phyloP scores from a whole-genome alignment of 2,329 filamentous ascomycete species.

The Exophiala sideris region DNA sequence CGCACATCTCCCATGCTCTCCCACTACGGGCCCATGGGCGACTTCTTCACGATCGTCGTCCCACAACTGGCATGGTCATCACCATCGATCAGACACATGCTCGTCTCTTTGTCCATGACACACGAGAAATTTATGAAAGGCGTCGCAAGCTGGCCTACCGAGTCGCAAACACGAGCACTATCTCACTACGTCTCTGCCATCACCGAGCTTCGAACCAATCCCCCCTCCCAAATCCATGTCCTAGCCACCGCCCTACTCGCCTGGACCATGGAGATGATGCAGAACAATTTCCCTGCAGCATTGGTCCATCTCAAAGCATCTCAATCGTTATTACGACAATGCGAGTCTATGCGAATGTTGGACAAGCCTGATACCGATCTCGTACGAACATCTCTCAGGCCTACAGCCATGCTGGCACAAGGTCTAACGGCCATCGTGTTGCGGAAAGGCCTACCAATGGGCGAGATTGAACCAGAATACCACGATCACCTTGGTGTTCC shows the following conservation, averaged over 20 bases:
- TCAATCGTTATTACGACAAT: neutral
- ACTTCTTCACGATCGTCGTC: conserved; percentile 7
- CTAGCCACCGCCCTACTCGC: conserved; percentile 7
- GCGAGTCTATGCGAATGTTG: neutral
- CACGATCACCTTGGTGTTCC: neutral
- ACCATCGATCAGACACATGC: conserved; percentile 5
- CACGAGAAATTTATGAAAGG: conserved; percentile 3
- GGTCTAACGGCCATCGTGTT: conserved; percentile 4
- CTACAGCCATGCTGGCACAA: neutral
- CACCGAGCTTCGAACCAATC: conserved; percentile 1
- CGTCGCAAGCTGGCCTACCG: neutral
- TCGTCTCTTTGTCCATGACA: conserved; percentile 9
- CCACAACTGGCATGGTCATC: conserved; percentile 9
- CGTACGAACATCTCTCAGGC: neutral
- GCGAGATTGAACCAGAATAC: conserved; percentile 4
- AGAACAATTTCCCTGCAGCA: conserved; percentile 5
- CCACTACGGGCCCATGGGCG: conserved; percentile 8
- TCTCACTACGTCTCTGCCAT: conserved; percentile 11
- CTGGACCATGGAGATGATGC: conserved; percentile 10
- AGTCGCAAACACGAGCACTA: neutral
- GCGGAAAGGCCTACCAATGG: neutral
- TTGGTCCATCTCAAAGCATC: conserved; percentile 1
- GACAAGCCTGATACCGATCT: neutral
- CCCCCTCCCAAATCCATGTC: conserved; percentile 5
- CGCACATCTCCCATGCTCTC: conserved; percentile 6